Evolutionary conservation across 2,329 filamentous ascomycete species (phyloP), one percentile per base, ranked within the genome.

Genomic region (Talaromyces verruculosus): DNA sequence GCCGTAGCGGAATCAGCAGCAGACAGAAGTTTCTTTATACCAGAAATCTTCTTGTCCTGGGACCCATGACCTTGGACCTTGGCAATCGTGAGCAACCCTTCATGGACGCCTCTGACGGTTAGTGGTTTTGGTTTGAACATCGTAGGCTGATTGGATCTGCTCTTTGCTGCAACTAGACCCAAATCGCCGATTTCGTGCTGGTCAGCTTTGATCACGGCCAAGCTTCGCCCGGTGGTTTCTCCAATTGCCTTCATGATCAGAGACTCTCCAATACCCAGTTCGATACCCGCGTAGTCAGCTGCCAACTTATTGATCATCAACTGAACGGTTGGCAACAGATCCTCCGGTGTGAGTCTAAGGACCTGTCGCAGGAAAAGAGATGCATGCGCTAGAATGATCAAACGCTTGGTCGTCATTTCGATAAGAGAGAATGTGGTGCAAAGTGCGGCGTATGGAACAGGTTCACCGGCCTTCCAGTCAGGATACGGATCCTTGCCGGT

Each of bases 161-260:
- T 97, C 82, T 98, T 97, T 59, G 96, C 92, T 51, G 95, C 95
- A 1, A 99, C 94, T 39, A 98, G 83, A 11, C 95, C 95, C 11
- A 99, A 84, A 77, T 99, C 95, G 63, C 95, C 95, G 78, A 98
- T 97, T 72, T 97, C 93, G 73, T 95, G 93, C 75, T 99, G 95
- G 72, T 98, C 93, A 59, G 91, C 88, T 80, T 97, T 98, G 83
- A 99, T 97, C 62, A 97, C 89, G 43, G 89, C 85, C 57, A 97
- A 80, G 73, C 89, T 96, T 67, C 95, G 89, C 10, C 95, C 95
- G 0, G 95, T 99, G 35, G 89, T 91, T 80, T 98, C 94, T 11
- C 94, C 94, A 73, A 99, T 96, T 5, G 95, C 92, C 78, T 98
- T 99, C 93, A 98, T 98, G 73, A 99, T 97, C 33, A 99, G 80